Conservation (phyloP, 768 basidiomycete species). For the Tricholoma flavovirens region DNA sequence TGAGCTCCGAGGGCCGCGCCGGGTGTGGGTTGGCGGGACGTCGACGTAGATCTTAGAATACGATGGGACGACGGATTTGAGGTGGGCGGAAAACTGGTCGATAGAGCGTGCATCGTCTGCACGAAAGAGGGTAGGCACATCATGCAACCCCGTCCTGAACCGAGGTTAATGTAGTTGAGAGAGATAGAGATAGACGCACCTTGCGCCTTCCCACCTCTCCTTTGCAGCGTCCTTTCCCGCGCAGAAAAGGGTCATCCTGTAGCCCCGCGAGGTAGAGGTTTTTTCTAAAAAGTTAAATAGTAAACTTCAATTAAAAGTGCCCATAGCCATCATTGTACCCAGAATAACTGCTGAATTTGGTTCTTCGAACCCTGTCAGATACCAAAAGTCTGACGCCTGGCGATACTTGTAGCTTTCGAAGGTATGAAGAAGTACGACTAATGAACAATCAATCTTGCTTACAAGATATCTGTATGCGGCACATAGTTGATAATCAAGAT, state of each 20-base stretch:
- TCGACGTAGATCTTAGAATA: conserved; percentile 52
- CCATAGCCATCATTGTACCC: conserved; percentile 35
- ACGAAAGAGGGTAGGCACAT: conserved; percentile 61
- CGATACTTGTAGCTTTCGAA: conserved; percentile 83
- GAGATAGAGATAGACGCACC: conserved; percentile 25
- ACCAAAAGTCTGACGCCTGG: conserved; percentile 91
- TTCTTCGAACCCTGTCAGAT: conserved; percentile 94
- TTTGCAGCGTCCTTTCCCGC: conserved; percentile 65
- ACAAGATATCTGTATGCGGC: conserved; percentile 64
- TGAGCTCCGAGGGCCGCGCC: conserved; percentile 30
- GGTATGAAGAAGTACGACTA: not conserved
- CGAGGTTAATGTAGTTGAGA: not conserved
- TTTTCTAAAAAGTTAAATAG: conserved; percentile 46
- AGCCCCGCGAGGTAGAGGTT: conserved; percentile 63
- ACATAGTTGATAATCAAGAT: conserved; percentile 1
- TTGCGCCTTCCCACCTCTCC: conserved; percentile 92
- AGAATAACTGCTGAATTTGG: conserved; percentile 86
- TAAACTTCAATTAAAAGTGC: not conserved
- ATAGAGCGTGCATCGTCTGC: conserved; percentile 71
- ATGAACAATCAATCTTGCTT: conserved; percentile 23
- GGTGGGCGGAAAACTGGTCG: conserved; percentile 46
- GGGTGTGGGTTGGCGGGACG: conserved; percentile 30
- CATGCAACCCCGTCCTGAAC: conserved; percentile 56
- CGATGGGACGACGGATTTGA: conserved; percentile 49
- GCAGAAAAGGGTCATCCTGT: conserved; percentile 83